These are phyloP conservation scores for Diaporthe citrichinensis DNA, from an alignment of 2,329 filamentous ascomycete genomes.

Conservation along the genomic window DNA sequence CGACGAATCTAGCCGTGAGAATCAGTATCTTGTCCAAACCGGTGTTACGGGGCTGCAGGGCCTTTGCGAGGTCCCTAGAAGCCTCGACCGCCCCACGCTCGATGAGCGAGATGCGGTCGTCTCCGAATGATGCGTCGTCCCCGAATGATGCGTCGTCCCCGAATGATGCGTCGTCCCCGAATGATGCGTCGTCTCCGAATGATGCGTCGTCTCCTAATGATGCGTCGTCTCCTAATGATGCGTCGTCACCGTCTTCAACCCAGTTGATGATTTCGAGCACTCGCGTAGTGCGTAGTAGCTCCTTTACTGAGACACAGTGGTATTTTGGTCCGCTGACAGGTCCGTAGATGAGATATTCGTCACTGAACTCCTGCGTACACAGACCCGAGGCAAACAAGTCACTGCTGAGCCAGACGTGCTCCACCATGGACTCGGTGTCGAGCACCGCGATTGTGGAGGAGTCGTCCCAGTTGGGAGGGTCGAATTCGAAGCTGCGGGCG, in stretches of 20 bases:
- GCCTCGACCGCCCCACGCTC: not conserved
- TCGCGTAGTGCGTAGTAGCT: no score
- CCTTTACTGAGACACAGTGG: no score
- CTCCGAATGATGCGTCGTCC: no score
- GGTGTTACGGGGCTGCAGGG: not conserved
- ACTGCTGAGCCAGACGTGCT: not conserved
- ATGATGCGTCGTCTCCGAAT: not conserved
- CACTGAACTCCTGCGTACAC: accelerated
- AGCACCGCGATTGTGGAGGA: not conserved
- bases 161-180: no score
- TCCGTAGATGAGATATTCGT: not conserved
- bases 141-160: not conserved
- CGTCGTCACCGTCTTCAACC: no score
- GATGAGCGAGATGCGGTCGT: not conserved
- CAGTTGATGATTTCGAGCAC: no score
- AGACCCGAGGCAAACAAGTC: not conserved
- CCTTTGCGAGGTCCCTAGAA: not conserved
- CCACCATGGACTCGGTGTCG: not conserved
- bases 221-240: not conserved
- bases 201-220: no score
- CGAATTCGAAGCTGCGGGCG: not conserved
- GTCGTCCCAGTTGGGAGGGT: no score
- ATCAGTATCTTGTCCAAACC: not conserved
- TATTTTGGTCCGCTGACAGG: no score
- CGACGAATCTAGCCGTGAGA: not conserved